Conservation (phyloP, 2,329 filamentous ascomycete genomes). For the Fusarium camptoceras region DNA sequence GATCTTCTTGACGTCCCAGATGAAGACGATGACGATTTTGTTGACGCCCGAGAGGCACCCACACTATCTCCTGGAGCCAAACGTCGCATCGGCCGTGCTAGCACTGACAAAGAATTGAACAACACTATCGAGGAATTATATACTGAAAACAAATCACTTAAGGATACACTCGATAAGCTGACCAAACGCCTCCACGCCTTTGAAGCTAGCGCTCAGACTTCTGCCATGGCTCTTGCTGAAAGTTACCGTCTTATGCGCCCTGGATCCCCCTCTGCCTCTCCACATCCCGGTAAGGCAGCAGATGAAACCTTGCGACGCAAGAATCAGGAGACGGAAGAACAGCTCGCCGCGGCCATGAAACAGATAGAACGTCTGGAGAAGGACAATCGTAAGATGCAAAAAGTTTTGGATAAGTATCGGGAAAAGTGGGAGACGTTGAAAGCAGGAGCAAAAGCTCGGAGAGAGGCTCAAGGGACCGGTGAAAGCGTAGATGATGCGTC, state of each 20-base stretch:
- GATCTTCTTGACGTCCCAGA: slow-evolving; percentile 64
- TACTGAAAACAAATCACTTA: slow-evolving; percentile 87
- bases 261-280: slow-evolving; percentile 60
- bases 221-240: slow-evolving; percentile 86
- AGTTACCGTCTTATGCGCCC: slow-evolving; percentile 75
- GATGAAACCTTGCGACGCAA: slow-evolving; percentile 59
- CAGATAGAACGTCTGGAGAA: slow-evolving; percentile 76
- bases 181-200: slow-evolving; percentile 91
- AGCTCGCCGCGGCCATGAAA: slow-evolving; percentile 67
- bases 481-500: slow-evolving; percentile 53
- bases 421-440: slow-evolving; percentile 72
- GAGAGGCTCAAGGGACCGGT: slow-evolving; percentile 55
- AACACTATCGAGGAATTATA: slow-evolving; percentile 89
- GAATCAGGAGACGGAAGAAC: slow-evolving; percentile 75
- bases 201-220: slow-evolving; percentile 90
- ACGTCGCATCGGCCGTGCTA: slow-evolving; percentile 56
- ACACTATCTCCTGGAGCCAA: slow-evolving; percentile 58
- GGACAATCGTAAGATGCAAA: slow-evolving; percentile 66
- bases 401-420: slow-evolving; percentile 68
- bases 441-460: slow-evolving; percentile 68
- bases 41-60: slow-evolving; percentile 82
- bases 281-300: slow-evolving; percentile 37
- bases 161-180: slow-evolving; percentile 86
- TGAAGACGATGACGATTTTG: slow-evolving; percentile 86
- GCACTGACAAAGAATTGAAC: slow-evolving; percentile 59